Conservation (phyloP, 2,329 filamentous ascomycete species). For the Colletotrichum musae region DNA sequence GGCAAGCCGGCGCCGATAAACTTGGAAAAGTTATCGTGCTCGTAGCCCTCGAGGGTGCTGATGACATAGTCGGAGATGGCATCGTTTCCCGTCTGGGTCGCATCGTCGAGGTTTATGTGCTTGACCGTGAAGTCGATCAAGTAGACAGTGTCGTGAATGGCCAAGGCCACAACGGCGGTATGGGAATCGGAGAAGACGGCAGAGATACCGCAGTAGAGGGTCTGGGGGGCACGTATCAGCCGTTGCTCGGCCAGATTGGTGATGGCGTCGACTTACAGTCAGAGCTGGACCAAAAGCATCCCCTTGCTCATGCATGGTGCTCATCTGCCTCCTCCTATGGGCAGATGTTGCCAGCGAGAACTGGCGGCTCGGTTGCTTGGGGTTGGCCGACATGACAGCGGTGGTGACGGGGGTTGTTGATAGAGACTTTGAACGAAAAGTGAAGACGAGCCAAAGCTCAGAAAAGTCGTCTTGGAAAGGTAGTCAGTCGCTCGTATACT, state of each 20-base stretch:
- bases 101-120: slow-evolving; percentile 63
- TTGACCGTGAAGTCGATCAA: slow-evolving; percentile 80
- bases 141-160: slow-evolving; percentile 82
- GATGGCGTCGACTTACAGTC: slow-evolving; percentile 53
- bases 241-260: not conserved
- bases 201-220: slow-evolving; percentile 75
- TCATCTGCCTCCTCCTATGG: slow-evolving; percentile 64
- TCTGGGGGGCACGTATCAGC: slow-evolving; percentile 51
- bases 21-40: slow-evolving; percentile 77
- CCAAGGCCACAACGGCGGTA: slow-evolving; percentile 74
- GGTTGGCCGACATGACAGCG: slow-evolving; percentile 20
- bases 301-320: slow-evolving; percentile 58
- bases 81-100: slow-evolving; percentile 57
- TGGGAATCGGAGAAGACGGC: slow-evolving; percentile 65
- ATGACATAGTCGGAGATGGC: slow-evolving; percentile 74
- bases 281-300: slow-evolving; percentile 61
- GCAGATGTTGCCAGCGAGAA: slow-evolving; percentile 61
- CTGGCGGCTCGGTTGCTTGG: slow-evolving; percentile 48
- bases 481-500: not conserved
- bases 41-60: slow-evolving; percentile 69
- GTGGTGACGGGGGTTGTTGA: not conserved
- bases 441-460: not conserved
- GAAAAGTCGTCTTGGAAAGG: not conserved
- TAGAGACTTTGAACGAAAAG: not conserved
- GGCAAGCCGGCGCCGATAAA: slow-evolving; percentile 83